These are phyloP conservation scores for Ambispora gerdemannii DNA, from an alignment of 192 early-diverging fungal genomes.

Conservation along the genomic window DNA sequence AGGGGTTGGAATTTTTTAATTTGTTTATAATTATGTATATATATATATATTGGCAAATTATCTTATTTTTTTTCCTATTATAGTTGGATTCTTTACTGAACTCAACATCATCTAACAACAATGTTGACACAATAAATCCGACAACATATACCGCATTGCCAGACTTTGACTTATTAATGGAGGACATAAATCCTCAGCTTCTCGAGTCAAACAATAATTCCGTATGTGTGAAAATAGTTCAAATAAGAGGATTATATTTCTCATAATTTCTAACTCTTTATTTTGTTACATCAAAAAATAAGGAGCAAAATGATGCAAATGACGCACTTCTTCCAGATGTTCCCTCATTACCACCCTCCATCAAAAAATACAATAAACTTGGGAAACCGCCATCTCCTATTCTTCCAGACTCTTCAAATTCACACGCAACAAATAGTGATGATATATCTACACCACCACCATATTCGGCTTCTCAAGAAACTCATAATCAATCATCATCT, in stretches of 20 bases:
- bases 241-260: conserved; percentile 17
- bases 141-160: conserved; percentile 2
- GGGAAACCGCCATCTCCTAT: conserved; percentile 30
- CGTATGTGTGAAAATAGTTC: background rate
- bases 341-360: conserved; percentile 21
- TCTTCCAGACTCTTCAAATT: no score
- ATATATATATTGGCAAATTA: conserved; percentile 33
- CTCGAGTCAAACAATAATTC: background rate
- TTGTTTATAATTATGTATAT: conserved; percentile 27
- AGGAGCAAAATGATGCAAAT: conserved; percentile 14
- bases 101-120: background rate
- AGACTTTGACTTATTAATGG: conserved; percentile 9
- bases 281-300: conserved; percentile 21
- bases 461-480: conserved; percentile 35
- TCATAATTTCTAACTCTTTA: background rate
- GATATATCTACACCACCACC: conserved; percentile 19
- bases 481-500: no score
- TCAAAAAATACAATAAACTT: conserved; percentile 9
- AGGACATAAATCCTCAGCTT: background rate
- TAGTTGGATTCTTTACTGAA: background rate
- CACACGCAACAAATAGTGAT: background rate
- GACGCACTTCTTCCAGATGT: conserved; percentile 6
- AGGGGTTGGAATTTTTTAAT: conserved; percentile 32
- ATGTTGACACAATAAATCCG: background rate
- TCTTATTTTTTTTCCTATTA: background rate